Percentiles rank a stretch among this genome's conserved stretches.
Conservation (phyloP, 2,329 filamentous ascomycete genomes). For the Fusarium albidum region DNA sequence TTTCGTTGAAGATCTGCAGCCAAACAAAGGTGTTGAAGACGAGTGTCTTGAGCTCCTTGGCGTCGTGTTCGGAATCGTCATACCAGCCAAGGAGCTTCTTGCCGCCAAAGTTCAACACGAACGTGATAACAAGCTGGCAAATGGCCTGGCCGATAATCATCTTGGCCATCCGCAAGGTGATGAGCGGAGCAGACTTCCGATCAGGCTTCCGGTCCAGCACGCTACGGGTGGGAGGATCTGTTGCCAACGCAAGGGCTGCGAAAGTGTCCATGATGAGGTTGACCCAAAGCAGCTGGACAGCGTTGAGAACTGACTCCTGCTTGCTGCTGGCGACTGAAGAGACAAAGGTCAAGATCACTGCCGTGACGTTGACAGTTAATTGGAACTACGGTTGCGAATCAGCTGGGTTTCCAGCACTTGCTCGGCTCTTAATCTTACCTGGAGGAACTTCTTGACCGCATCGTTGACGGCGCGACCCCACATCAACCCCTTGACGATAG, state of each 20-base stretch:
- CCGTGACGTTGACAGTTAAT: constrained; percentile 71
- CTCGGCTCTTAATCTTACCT: constrained; percentile 44
- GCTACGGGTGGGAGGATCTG: constrained; percentile 65
- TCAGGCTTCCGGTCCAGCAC: constrained; percentile 65
- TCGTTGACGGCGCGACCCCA: constrained; percentile 72
- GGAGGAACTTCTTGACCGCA: constrained; percentile 70
- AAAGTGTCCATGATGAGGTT: constrained; percentile 73
- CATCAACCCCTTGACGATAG: constrained; percentile 67
- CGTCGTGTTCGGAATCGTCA: constrained; percentile 29
- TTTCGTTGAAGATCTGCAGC: constrained; percentile 77
- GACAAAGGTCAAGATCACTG: constrained; percentile 66
- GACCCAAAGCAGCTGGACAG: constrained; percentile 69
- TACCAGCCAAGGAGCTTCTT: constrained; percentile 59
- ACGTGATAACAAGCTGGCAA: constrained; percentile 65
- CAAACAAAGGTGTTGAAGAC: constrained; percentile 77
- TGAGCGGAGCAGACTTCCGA: constrained; percentile 74
- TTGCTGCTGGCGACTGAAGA: constrained; percentile 62
- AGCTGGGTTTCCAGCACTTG: neutral
- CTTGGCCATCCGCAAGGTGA: constrained; percentile 74
- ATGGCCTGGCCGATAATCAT: constrained; percentile 70
- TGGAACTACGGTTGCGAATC: constrained; percentile 56
- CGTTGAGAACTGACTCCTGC: constrained; percentile 63
- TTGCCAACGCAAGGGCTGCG: constrained; percentile 69
- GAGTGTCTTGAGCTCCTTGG: constrained; percentile 60
- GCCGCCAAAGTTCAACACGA: constrained; percentile 69